These are phyloP conservation scores for Aaosphaeria pasadenensis DNA, from an alignment of 2,329 filamentous ascomycete species.

Conservation along the genomic window DNA sequence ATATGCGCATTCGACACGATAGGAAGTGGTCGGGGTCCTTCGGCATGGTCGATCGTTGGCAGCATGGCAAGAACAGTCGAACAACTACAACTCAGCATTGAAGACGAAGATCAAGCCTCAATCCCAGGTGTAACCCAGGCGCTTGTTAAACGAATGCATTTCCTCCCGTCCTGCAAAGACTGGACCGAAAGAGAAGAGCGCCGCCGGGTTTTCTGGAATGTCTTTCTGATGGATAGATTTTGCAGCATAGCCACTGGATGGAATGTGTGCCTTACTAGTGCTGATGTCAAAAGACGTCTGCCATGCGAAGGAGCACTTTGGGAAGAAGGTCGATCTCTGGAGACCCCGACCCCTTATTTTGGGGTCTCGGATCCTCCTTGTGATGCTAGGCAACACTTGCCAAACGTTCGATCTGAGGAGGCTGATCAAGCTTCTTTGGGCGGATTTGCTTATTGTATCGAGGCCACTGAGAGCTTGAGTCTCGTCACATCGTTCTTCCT, in stretches of 20 bases:
- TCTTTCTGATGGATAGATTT: constrained; percentile 38
- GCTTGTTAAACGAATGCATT: constrained; percentile 37
- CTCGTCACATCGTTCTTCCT: constrained; percentile 36
- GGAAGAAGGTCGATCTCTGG: constrained; percentile 15
- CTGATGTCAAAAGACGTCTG: constrained; percentile 30
- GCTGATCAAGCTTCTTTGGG: constrained; percentile 15
- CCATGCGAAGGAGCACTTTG: constrained; percentile 36
- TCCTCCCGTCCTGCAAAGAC: constrained; percentile 25
- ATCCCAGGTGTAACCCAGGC: constrained; percentile 10
- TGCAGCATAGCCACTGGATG: constrained; percentile 36
- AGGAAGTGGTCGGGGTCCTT: constrained; percentile 31
- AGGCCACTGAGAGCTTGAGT: constrained; percentile 33
- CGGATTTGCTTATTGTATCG: constrained; percentile 27
- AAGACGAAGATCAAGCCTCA: constrained; percentile 19
- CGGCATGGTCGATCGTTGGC: constrained; percentile 34
- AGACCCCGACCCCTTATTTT: constrained; percentile 6
- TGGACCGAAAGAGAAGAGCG: constrained; percentile 38
- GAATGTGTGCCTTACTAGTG: constrained; percentile 32
- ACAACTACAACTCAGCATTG: constrained; percentile 28
- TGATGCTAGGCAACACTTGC: too few species aligned
- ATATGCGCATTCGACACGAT: constrained; percentile 36
- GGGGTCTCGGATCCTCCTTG: too few species aligned
- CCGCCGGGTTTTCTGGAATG: constrained; percentile 37
- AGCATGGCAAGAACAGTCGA: constrained; percentile 37
- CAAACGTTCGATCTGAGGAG: too few species aligned